Conservation (phyloP, 2,329 filamentous ascomycete genomes). For the Aspergillus candidus region DNA sequence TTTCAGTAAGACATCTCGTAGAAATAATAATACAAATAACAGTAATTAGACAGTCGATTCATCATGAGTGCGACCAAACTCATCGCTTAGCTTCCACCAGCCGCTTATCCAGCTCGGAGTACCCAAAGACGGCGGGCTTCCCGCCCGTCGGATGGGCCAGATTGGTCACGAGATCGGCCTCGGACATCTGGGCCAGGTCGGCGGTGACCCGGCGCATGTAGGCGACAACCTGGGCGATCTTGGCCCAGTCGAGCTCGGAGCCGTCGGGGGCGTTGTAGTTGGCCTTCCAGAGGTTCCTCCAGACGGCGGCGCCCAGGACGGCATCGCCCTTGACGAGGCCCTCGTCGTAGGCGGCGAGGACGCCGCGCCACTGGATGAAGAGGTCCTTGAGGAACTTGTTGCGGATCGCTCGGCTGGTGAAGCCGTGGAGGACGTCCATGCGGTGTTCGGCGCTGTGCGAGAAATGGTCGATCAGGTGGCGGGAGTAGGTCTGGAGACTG, state of each 20-base stretch:
- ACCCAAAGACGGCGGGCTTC: conserved; percentile 28
- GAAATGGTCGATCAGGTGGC: conserved; percentile 90
- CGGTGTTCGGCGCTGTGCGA: conserved; percentile 64
- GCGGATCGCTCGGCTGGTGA: conserved; percentile 49
- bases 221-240: conserved; percentile 56
- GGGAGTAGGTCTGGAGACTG: conserved; percentile 70
- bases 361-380: conserved; percentile 86
- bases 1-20: too few relatives aligned
- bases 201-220: conserved; percentile 57
- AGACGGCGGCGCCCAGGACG: conserved; percentile 61
- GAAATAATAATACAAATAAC: too few relatives aligned
- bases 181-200: conserved; percentile 48
- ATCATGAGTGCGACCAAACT: background rate
- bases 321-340: conserved; percentile 43
- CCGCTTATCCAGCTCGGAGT: conserved; percentile 32
- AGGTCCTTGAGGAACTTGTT: conserved; percentile 72
- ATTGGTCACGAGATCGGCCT: conserved; percentile 51
- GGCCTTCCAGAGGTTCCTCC: conserved; percentile 88
- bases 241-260: conserved; percentile 53
- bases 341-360: conserved; percentile 61
- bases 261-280: conserved; percentile 39
- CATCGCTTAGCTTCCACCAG: conserved; percentile 30
- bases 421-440: conserved; percentile 47
- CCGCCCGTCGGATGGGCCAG: conserved; percentile 36
- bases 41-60: too few relatives aligned